Evolutionary conservation across 257 asterid genomes (phyloP).

Genomic region (Ajuga chamaepitys): DNA sequence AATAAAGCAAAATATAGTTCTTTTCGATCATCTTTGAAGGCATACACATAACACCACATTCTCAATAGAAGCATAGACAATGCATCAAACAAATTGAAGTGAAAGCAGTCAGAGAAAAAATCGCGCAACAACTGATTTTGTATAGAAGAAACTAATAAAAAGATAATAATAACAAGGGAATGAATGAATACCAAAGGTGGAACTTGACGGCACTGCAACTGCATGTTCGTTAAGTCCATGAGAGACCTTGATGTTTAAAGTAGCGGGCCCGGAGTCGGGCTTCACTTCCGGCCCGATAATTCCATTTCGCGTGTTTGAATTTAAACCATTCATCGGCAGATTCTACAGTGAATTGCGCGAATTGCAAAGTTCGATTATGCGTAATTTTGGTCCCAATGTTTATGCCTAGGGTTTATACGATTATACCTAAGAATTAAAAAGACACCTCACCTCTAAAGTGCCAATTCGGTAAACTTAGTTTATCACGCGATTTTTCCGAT

Average conservation of each 20-base stretch:
- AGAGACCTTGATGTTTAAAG: slow-evolving; percentile 26
- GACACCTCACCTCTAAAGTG: neutral
- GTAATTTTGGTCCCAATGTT: neutral
- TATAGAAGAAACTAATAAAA: neutral
- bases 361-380: neutral
- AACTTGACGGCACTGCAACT: slow-evolving; percentile 29
- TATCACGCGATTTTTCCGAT: neutral
- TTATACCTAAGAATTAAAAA: neutral
- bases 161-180: neutral
- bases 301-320: slow-evolving; percentile 11
- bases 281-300: slow-evolving; percentile 9
- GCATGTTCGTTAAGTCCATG: slow-evolving; percentile 23
- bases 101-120: neutral
- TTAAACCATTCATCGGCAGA: slow-evolving; percentile 20
- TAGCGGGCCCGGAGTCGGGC: slow-evolving; percentile 11
- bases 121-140: neutral
- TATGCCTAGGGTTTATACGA: slow-evolving; percentile 1
- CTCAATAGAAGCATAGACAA: neutral
- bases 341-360: neutral
- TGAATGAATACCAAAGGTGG: slow-evolving; percentile 30
- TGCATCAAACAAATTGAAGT: neutral
- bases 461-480: neutral
- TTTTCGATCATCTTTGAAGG: neutral
- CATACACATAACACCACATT: neutral
- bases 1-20: neutral